A percentile compares a stretch with the other conserved stretches of the same genome.
Evolutionary conservation across 2,329 filamentous ascomycete genomes (phyloP).

Genomic region (Xylariomycetidae sp.): DNA sequence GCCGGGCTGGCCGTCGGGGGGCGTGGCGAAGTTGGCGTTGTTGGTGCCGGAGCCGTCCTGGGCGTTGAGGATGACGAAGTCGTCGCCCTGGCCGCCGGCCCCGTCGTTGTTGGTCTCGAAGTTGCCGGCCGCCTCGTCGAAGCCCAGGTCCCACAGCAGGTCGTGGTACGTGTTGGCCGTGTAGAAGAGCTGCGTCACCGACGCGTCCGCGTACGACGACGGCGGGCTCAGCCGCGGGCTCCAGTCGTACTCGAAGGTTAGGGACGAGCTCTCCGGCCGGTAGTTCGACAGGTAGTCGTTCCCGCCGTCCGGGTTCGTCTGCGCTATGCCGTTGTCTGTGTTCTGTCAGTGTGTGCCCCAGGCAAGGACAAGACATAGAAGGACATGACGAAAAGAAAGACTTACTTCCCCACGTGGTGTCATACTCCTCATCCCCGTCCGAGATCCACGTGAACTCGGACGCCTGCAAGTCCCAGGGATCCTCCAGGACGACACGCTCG

Average conservation of each 20-base stretch:
- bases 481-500: slow-evolving; percentile 33
- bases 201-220: slow-evolving; percentile 43
- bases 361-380: neutral
- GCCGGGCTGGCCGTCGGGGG: slow-evolving; percentile 42
- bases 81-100: slow-evolving; percentile 42
- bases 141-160: slow-evolving; percentile 50
- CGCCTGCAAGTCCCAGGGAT: slow-evolving; percentile 41
- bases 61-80: slow-evolving; percentile 49
- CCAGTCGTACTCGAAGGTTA: slow-evolving; percentile 44
- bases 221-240: slow-evolving; percentile 28
- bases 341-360: neutral
- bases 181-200: slow-evolving; percentile 55
- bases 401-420: slow-evolving; percentile 45
- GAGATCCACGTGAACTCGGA: slow-evolving; percentile 50
- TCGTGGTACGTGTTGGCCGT: slow-evolving; percentile 55
- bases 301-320: slow-evolving; percentile 42
- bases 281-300: slow-evolving; percentile 41
- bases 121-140: slow-evolving; percentile 53
- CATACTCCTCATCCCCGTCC: slow-evolving; percentile 41
- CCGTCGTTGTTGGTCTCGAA: slow-evolving; percentile 53
- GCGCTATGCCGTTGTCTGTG: slow-evolving; percentile 48
- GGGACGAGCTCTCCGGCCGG: slow-evolving; percentile 36
- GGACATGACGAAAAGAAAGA: neutral
- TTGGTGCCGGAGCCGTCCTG: slow-evolving; percentile 50
- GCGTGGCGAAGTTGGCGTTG: slow-evolving; percentile 54